These are phyloP conservation scores for Populus hybrid DNA, from an alignment of 441 rosid species.

Conservation along the genomic window DNA sequence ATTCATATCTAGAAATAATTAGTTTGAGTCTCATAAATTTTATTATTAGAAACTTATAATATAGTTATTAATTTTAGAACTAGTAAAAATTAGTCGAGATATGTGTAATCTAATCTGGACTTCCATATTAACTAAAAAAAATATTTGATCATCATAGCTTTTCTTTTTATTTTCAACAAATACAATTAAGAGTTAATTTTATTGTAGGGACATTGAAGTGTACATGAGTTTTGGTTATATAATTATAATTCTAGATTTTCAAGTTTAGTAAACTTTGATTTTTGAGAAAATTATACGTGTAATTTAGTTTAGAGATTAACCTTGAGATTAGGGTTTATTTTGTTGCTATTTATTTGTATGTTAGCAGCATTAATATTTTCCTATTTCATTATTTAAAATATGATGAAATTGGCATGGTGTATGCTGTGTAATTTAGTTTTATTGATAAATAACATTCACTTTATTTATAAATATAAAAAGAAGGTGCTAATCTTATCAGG, in stretches of 20 bases:
- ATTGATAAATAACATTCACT: too few relatives aligned
- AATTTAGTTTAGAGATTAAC: background rate
- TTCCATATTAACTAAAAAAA: too few relatives aligned
- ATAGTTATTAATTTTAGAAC: rapidly evolving
- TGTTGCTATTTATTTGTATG: background rate
- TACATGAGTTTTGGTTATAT: background rate
- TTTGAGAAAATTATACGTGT: background rate
- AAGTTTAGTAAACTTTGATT: background rate
- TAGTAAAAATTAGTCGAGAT: too few relatives aligned
- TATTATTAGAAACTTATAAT: too few relatives aligned
- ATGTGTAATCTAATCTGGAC: rapidly evolving
- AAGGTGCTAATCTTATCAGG: too few relatives aligned
- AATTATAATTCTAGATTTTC: too few relatives aligned
- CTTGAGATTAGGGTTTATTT: background rate
- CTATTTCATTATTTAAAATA: background rate
- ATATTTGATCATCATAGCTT: rapidly evolving
- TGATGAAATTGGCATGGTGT: too few relatives aligned
- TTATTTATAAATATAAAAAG: too few relatives aligned
- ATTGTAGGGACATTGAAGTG: rapidly evolving
- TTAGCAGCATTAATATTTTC: background rate
- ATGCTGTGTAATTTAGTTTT: too few relatives aligned
- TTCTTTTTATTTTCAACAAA: background rate
- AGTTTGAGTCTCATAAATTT: too few relatives aligned
- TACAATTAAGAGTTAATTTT: background rate
- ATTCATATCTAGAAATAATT: rapidly evolving